Evolutionary conservation across 805 yeast species (phyloP).

Genomic region (Candida nitratophila): DNA sequence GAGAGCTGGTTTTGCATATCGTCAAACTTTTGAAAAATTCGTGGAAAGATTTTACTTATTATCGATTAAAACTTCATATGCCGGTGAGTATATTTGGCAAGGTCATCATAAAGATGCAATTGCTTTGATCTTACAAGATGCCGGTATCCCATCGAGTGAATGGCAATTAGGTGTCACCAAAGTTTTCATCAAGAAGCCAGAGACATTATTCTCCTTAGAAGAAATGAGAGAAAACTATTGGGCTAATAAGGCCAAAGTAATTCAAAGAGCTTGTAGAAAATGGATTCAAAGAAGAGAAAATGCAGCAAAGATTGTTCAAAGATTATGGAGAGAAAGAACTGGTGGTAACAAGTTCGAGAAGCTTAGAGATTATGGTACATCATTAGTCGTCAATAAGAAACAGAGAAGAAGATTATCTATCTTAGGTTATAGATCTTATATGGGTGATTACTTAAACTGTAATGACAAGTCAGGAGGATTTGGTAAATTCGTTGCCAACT

Average conservation of each 20-base stretch:
- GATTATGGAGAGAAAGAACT: constrained; percentile 71
- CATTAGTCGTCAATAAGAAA: constrained; percentile 63
- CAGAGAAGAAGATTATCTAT: constrained; percentile 87
- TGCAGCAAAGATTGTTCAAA: constrained; percentile 76
- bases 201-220: constrained; percentile 90
- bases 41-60: constrained; percentile 88
- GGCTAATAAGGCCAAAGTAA: constrained; percentile 97
- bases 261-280: constrained; percentile 95
- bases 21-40: constrained; percentile 94
- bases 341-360: constrained; percentile 81
- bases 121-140: constrained; percentile 39
- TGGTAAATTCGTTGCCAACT: constrained; percentile 69
- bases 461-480: constrained; percentile 62
- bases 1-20: constrained; percentile 97
- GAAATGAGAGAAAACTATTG: constrained; percentile 95
- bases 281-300: constrained; percentile 75
- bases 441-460: constrained; percentile 92
- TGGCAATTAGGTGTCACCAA: constrained; percentile 89
- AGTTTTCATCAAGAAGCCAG: constrained; percentile 94
- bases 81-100: constrained; percentile 59
- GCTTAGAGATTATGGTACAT: constrained; percentile 77
- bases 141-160: constrained; percentile 70
- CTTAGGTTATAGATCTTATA: constrained; percentile 78
- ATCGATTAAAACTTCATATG: constrained; percentile 87
- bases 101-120: constrained; percentile 51